A percentile compares a stretch with the other conserved stretches of the same genome.
These are phyloP conservation scores for Fusarium agapanthi DNA, from an alignment of 2,329 filamentous ascomycete genomes.

Conservation along the genomic window DNA sequence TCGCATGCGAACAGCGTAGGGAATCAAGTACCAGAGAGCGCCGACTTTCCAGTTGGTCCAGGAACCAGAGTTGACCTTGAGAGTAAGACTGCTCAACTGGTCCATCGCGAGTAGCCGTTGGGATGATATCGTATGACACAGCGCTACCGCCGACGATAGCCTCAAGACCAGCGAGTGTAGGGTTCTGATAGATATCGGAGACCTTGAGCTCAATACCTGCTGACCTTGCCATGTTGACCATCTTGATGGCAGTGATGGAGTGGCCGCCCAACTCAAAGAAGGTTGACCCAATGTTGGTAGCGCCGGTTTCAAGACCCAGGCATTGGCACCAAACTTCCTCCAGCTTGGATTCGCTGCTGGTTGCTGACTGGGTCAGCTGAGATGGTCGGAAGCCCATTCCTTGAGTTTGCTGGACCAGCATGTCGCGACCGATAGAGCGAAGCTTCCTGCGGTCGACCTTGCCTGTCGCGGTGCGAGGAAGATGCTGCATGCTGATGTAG, in stretches of 20 bases:
- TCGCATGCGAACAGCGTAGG: not conserved
- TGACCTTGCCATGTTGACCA: conserved; percentile 9
- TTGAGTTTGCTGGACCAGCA: not conserved
- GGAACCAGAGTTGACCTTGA: conserved; percentile 7
- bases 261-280: conserved; percentile 8
- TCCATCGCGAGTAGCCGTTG: not conserved
- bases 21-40: conserved; percentile 1
- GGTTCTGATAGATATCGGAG: conserved; percentile 2
- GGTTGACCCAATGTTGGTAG: not conserved
- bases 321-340: not conserved
- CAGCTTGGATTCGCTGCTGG: not conserved
- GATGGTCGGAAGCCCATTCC: rapidly evolving
- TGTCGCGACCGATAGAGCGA: not conserved
- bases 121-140: not conserved
- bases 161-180: not conserved
- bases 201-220: not conserved
- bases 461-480: conserved; percentile 1
- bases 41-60: conserved; percentile 2
- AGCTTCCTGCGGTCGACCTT: not conserved
- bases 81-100: conserved; percentile 11
- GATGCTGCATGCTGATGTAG: not conserved
- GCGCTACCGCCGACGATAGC: not conserved
- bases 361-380: too few species aligned
- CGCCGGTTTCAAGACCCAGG: not conserved
- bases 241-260: conserved; percentile 10